These are phyloP conservation scores for Davidsoniella virescens DNA, from an alignment of 2,329 filamentous ascomycete species.

Conservation along the genomic window DNA sequence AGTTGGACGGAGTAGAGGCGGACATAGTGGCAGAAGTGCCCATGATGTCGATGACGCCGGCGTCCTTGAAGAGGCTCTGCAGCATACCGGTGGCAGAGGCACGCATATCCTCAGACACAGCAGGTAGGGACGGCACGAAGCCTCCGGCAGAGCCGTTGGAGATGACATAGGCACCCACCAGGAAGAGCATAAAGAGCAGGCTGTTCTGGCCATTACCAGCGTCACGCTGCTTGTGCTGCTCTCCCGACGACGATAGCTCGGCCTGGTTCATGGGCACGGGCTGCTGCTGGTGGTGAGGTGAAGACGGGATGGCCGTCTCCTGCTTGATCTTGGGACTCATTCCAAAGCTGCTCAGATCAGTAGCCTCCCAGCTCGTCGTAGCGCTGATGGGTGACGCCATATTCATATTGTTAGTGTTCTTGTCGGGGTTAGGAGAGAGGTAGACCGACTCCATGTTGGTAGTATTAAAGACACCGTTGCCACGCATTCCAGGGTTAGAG, in stretches of 20 bases:
- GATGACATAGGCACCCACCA: slow-evolving; percentile 89
- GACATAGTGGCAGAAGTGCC: neutral
- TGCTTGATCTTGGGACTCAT: slow-evolving; percentile 29
- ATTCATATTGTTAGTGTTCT: slow-evolving; percentile 49
- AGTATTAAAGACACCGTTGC: slow-evolving; percentile 44
- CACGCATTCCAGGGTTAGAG: slow-evolving; percentile 16
- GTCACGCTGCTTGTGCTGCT: slow-evolving; percentile 21
- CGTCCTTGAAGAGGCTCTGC: slow-evolving; percentile 68
- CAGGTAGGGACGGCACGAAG: slow-evolving; percentile 51
- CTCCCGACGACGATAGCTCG: slow-evolving; percentile 18
- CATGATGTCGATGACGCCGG: slow-evolving; percentile 36
- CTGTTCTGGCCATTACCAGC: slow-evolving; percentile 54
- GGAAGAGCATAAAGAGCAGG: slow-evolving; percentile 84
- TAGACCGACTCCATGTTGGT: slow-evolving; percentile 67
- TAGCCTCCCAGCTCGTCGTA: slow-evolving; percentile 23
- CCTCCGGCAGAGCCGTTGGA: slow-evolving; percentile 52
- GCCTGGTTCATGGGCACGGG: slow-evolving; percentile 35
- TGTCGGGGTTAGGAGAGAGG: slow-evolving; percentile 53
- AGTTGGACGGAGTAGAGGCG: neutral
- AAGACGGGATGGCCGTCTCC: slow-evolving; percentile 20
- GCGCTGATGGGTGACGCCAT: neutral
- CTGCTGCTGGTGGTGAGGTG: slow-evolving; percentile 21
- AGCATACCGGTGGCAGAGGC: slow-evolving; percentile 62
- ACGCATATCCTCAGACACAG: slow-evolving; percentile 65
- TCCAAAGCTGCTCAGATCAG: slow-evolving; percentile 19